phyloP scores from a whole-genome alignment of 768 basidiomycete genomes.

The Sarcomyxa edulis region DNA sequence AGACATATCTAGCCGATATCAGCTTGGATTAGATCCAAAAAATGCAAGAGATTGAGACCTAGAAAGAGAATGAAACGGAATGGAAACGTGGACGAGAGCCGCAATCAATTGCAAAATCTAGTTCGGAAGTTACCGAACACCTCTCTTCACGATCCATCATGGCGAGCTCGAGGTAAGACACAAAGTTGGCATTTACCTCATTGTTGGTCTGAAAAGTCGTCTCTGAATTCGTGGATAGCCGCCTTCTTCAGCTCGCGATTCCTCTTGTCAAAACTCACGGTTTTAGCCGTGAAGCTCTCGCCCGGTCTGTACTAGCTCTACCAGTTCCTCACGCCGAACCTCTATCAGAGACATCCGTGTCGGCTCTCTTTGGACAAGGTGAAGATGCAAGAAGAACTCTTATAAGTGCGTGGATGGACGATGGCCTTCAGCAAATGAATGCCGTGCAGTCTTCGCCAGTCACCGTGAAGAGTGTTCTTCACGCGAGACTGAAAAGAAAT shows the following conservation, averaged over 20 bases:
- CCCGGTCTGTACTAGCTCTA: slow-evolving; percentile 56
- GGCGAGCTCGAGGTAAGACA: no score
- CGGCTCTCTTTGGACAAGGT: slow-evolving; percentile 68
- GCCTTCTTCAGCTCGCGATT: slow-evolving; percentile 55
- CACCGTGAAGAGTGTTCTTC: slow-evolving; percentile 47
- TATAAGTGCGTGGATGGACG: slow-evolving; percentile 69
- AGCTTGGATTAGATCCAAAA: slow-evolving; percentile 1
- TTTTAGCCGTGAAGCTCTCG: slow-evolving; percentile 68
- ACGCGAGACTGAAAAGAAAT: slow-evolving; percentile 56
- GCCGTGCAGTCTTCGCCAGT: slow-evolving; percentile 7
- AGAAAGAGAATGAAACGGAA: no score
- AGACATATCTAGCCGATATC: slow-evolving; percentile 26
- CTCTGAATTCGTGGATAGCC: no score
- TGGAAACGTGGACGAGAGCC: no score
- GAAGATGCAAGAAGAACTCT: slow-evolving; percentile 60
- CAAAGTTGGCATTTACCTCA: slow-evolving; percentile 8
- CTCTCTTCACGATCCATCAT: no score
- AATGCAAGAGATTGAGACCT: slow-evolving; percentile 10
- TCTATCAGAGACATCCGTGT: slow-evolving; percentile 65
- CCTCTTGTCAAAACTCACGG: slow-evolving; percentile 64
- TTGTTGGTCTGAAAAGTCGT: not conserved
- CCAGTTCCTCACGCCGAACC: slow-evolving; percentile 48
- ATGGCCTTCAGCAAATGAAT: slow-evolving; percentile 53
- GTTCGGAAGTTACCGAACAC: no score
- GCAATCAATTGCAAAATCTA: no score